Conservation (phyloP, 805 yeast species). For the Yarrowia hollandica region DNA sequence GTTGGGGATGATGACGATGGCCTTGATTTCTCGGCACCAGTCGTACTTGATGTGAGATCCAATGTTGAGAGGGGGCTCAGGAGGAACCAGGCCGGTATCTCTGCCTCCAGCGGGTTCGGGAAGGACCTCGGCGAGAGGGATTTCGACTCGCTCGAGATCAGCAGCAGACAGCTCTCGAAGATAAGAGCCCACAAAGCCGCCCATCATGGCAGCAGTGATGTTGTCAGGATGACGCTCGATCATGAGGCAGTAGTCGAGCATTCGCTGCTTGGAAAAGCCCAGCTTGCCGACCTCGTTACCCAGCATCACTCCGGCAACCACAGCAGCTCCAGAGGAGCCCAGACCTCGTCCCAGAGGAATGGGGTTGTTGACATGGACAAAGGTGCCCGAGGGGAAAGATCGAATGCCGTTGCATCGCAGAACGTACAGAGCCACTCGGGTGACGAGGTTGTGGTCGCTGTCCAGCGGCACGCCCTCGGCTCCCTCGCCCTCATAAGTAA, state of each 20-base stretch:
- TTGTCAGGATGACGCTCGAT: conserved; percentile 98
- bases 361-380: conserved; percentile 78
- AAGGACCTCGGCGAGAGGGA: conserved; percentile 81
- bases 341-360: conserved; percentile 96
- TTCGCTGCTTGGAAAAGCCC: conserved; percentile 69
- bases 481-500: conserved; percentile 77
- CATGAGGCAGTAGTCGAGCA: conserved; percentile 93
- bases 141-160: conserved; percentile 73
- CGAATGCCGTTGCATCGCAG: conserved; percentile 77
- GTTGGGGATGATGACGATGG: conserved; percentile 88
- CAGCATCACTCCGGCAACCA: conserved; percentile 90
- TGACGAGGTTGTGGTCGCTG: conserved; percentile 79
- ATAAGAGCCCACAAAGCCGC: conserved; percentile 96
- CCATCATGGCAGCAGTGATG: conserved; percentile 98
- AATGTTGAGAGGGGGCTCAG: conserved; percentile 79
- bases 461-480: conserved; percentile 74
- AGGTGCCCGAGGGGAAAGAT: conserved; percentile 81
- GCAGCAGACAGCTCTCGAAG: conserved; percentile 73
- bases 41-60: conserved; percentile 86
- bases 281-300: conserved; percentile 83
- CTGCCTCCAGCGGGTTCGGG: conserved; percentile 74
- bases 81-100: conserved; percentile 68
- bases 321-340: conserved; percentile 98
- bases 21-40: conserved; percentile 79
- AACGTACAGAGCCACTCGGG: conserved; percentile 90